Percentiles rank a stretch among this genome's conserved stretches.
Evolutionary conservation across 2,329 filamentous ascomycete genomes (phyloP).

Genomic region (Arthrinium phaeospermum): DNA sequence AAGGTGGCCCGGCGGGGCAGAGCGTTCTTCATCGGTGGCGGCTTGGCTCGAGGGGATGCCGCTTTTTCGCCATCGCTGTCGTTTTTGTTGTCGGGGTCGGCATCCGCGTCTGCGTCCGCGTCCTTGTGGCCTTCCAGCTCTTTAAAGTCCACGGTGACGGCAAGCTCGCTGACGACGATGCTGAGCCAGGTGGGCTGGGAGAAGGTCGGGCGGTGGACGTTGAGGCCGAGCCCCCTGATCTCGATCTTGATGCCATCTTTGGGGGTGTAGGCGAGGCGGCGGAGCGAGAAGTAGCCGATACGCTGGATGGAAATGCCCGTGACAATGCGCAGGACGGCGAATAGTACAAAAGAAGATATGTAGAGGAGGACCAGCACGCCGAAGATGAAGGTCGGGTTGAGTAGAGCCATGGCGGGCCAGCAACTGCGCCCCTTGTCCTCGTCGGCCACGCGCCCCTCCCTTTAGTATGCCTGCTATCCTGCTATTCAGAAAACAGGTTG

Average conservation of each 20-base stretch:
- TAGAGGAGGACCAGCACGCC: conserved; percentile 87
- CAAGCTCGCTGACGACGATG: conserved; percentile 83
- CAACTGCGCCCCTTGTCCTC: conserved; percentile 32
- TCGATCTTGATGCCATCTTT: conserved; percentile 89
- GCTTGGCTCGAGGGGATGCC: conserved; percentile 26
- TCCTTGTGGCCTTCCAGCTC: conserved; percentile 62
- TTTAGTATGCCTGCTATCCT: conserved; percentile 32
- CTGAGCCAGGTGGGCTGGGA: conserved; percentile 97
- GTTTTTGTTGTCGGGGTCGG: conserved; percentile 23
- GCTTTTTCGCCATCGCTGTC: conserved; percentile 36
- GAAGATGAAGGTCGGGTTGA: conserved; percentile 81
- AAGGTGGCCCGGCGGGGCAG: conserved; percentile 37
- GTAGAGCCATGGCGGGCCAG: conserved; percentile 62
- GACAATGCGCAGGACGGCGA: conserved; percentile 88
- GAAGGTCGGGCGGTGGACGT: conserved; percentile 92
- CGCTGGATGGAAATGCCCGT: conserved; percentile 96
- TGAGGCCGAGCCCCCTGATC: conserved; percentile 85
- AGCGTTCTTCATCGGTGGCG: conserved; percentile 35
- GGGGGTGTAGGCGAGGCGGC: conserved; percentile 87
- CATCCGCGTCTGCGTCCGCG: conserved; percentile 31
- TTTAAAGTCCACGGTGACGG: conserved; percentile 79
- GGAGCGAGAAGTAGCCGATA: conserved; percentile 89
- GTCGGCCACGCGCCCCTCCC: conserved; percentile 33
- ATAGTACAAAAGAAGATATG: conserved; percentile 88
- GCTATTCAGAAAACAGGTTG: conserved; percentile 23